Base-by-base conservation (phyloP, 1,284 basidiomycete genomes). In the Ceratobasidium sp. region DNA sequence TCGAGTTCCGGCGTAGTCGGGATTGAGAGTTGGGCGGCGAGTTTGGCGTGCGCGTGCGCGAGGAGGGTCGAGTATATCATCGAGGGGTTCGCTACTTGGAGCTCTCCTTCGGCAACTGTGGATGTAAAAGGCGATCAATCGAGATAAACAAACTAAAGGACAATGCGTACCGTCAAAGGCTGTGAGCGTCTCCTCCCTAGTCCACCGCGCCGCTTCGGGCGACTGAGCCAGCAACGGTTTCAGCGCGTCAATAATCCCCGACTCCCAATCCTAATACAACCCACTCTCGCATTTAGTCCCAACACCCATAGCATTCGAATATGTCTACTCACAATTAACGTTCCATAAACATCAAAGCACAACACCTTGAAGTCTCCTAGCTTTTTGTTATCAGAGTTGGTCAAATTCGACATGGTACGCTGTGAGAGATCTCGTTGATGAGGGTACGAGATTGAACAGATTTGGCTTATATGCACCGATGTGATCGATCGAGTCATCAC, bases 341-440 rank as follows among this genome's bases (percentile, higher is more conserved):
- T 94, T 15, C 90, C 91, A 80, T 93, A 93, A 78, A 92, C 91
- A 80, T 94, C 92, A 81, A 91, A 90, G 69, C 91, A 85, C 42
- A 92, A 85, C 38, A 85, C 86, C 81, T 88, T 88, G 83, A 87
- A 86, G 80, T 88, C 85, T 12, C 85, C 85, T 20, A 90, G 83
- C 57, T 78, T 79, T n/a, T 65, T 74, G 61, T 74, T 64, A 4
- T 74, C 26, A 1, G 71, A 61, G 61, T 74, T 74, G 20, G 61
- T 64, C 61, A 64, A 20, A 42, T 64, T 64, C 10, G 61, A 64
- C 61, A 64, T n/a, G n/a, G n/a, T n/a, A n/a, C n/a, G n/a, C n/a
- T n/a, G n/a, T n/a, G n/a, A n/a, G n/a, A n/a, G n/a, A n/a, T n/a
- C n/a, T 64, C 13, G 26, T 38, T 28, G 28, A 40, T 2, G 26